Evolutionary conservation across 1,284 basidiomycete species (phyloP).

Genomic region (Sanguinoderma infundibulare): DNA sequence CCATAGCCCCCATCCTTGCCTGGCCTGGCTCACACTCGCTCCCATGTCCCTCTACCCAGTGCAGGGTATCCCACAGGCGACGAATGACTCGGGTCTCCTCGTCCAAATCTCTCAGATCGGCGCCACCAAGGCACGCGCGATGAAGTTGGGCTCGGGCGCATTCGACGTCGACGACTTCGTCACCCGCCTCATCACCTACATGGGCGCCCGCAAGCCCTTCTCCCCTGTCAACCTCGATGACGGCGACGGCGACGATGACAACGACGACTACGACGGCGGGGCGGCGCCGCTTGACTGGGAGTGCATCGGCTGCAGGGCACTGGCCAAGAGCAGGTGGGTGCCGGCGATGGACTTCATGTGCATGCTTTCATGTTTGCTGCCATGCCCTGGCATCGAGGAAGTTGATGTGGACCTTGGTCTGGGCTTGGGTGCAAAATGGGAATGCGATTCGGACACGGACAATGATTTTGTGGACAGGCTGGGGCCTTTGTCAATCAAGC

Average conservation of each 20-base stretch:
- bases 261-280: constrained; percentile 43
- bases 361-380: constrained; percentile 29
- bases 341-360: constrained; percentile 83
- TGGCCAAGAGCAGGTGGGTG: constrained; percentile 74
- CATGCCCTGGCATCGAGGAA: background rate
- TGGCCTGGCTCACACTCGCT: background rate
- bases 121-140: constrained; percentile 79
- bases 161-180: constrained; percentile 89
- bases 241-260: constrained; percentile 4
- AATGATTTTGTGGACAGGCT: constrained; percentile 54
- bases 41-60: constrained; percentile 49
- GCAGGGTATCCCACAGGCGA: constrained; percentile 79
- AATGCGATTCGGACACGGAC: background rate
- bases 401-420: background rate
- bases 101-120: constrained; percentile 72
- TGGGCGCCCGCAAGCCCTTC: constrained; percentile 65
- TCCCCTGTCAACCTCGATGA: constrained; percentile 19
- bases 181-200: constrained; percentile 66
- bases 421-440: background rate
- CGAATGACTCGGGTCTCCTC: constrained; percentile 77
- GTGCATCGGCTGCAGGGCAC: constrained; percentile 71
- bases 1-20: background rate
- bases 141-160: constrained; percentile 80
- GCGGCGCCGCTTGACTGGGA: constrained; percentile 66
- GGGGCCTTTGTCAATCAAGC: constrained; percentile 77